Base-by-base conservation (phyloP, 2,329 filamentous ascomycete genomes). In the Pseudocercospora fuligena region DNA sequence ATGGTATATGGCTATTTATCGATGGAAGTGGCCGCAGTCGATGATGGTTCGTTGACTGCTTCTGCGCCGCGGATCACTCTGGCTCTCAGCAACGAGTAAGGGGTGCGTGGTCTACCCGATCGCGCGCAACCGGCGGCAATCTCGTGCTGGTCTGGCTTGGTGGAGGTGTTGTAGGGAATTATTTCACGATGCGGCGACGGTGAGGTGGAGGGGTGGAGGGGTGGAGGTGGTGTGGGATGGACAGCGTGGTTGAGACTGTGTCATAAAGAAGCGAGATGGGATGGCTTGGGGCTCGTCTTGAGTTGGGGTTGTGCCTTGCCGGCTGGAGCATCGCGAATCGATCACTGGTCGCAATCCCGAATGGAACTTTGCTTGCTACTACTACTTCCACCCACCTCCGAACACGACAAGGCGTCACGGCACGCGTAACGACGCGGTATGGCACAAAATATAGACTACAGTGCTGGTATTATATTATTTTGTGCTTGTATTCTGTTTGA, bases 181-280 rank as follows among this genome's bases (percentile, higher is more conserved):
- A 25, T 21, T 51, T n/a, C 33, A 27, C 60, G 33, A 29, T 33
- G 46, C 60, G 61, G 61, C 61, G 61, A 64, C 40, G 64, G 46
- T 46, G 57, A 63, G 54, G 65, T 51, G 60, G 59, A 31, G 11
- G 23, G 54, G 65, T 51, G 60, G 59, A 31, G 11, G 23, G 21
- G 27, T 21, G 53, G 27, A 46, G 63, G 27, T 36, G 54, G 59
- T 46, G 21, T 53, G 60, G 36, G 36, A 31, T 29, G 60, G 31
- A 14, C 49, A 53, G 25, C 40, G 61, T 33, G 56, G 12, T n/a
- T 31, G 51, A 27, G 25, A 31, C 31, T 3, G 7, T 5, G 33
- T 40, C 16, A 43, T 56, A 29, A 54, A 31, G 53, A 31, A 11
- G 53, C 51, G 27, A 33, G 31, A 19, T 58, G 54, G 29, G 11